Percentiles rank a stretch among this genome's conserved stretches.
phyloP scores from a whole-genome alignment of 352 stramenopile species.

The Phytophthora nicotianae region DNA sequence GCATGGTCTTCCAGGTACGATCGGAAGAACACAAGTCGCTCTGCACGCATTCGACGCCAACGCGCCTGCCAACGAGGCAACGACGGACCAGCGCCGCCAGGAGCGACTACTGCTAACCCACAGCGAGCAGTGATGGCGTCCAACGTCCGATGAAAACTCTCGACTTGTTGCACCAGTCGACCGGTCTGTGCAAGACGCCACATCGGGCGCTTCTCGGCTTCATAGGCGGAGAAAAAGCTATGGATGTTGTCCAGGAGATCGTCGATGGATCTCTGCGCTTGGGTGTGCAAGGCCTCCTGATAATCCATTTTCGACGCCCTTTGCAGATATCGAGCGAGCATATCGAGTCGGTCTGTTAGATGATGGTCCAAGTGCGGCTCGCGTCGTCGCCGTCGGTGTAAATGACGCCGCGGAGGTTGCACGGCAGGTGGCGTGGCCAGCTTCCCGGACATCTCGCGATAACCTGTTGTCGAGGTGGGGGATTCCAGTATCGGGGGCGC shows the following conservation, averaged over 20 bases:
- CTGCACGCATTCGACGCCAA: conserved; percentile 40
- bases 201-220: conserved; percentile 30
- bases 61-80: conserved; percentile 38
- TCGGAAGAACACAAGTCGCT: conserved; percentile 36
- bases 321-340: conserved; percentile 30
- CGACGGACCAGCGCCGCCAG: conserved; percentile 9
- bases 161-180: conserved; percentile 40
- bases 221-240: conserved; percentile 36
- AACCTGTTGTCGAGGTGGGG: conserved; percentile 15
- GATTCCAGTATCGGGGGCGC: conserved; percentile 31
- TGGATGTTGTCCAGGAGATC: conserved; percentile 34
- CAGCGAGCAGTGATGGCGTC: conserved; percentile 38
- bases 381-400: conserved; percentile 28
- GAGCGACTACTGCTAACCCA: conserved; percentile 25
- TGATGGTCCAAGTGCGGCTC: conserved; percentile 37
- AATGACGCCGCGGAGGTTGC: conserved; percentile 15
- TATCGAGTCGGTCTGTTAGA: conserved; percentile 32
- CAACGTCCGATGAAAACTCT: conserved; percentile 37
- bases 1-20: conserved; percentile 28
- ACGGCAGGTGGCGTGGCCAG: conserved; percentile 12
- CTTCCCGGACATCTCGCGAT: conserved; percentile 19
- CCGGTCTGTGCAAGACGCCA: conserved; percentile 40
- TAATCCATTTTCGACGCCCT: conserved; percentile 15
- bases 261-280: conserved; percentile 31
- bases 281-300: conserved; percentile 12